These are phyloP conservation scores for Trichophyton simii DNA, from an alignment of 2,329 filamentous ascomycete species.

Conservation along the genomic window DNA sequence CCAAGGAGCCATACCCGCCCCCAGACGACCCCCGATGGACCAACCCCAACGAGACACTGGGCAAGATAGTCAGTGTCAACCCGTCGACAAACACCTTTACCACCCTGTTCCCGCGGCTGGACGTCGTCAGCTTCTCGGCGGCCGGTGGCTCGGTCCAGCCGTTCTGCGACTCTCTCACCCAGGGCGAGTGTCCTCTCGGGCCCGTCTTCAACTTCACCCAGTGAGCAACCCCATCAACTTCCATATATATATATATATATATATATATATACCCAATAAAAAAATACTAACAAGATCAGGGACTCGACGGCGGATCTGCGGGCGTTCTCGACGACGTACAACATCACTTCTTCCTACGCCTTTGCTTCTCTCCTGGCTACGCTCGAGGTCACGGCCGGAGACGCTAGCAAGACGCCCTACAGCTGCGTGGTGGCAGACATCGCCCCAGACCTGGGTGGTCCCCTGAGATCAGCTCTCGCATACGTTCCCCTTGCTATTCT, in stretches of 20 bases:
- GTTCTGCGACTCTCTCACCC: conserved; percentile 54
- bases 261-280: not conserved
- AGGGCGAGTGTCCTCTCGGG: conserved; percentile 59
- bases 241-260: not conserved
- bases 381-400: conserved; percentile 63
- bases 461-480: conserved; percentile 55
- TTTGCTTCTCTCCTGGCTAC: conserved; percentile 71
- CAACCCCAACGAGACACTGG: conserved; percentile 48
- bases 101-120: conserved; percentile 59
- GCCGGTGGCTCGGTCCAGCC: conserved; percentile 40
- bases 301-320: conserved; percentile 42
- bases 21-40: conserved; percentile 49
- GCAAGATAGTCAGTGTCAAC: conserved; percentile 64
- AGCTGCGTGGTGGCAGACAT: conserved; percentile 72
- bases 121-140: conserved; percentile 66
- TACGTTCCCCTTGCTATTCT: conserved; percentile 71
- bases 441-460: conserved; percentile 65
- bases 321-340: conserved; percentile 59
- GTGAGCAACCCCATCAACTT: conserved; percentile 23
- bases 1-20: conserved; percentile 46
- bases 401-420: conserved; percentile 49
- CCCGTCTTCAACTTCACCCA: conserved; percentile 55
- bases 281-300: not conserved
- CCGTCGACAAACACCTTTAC: conserved; percentile 49
- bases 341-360: conserved; percentile 70